These are phyloP conservation scores for Beauveria sp. DNA, from an alignment of 2,329 filamentous ascomycete species.

Conservation along the genomic window DNA sequence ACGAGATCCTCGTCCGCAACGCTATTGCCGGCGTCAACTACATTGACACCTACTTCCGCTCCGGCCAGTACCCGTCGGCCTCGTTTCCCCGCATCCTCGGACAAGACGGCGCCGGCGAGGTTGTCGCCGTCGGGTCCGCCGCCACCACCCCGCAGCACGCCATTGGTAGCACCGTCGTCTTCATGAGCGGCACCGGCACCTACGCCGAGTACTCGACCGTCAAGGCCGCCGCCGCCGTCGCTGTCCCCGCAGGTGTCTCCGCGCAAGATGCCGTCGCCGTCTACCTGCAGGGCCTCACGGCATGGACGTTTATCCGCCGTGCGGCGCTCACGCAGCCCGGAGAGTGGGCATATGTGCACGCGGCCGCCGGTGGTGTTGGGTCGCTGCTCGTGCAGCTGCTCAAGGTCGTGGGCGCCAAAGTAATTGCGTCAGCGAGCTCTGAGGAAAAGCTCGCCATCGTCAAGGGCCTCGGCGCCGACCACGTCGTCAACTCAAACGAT, in stretches of 20 bases:
- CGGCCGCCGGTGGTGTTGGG: slow-evolving; percentile 77
- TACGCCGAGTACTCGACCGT: slow-evolving; percentile 53
- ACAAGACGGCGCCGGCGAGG: slow-evolving; percentile 66
- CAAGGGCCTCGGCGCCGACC: slow-evolving; percentile 60
- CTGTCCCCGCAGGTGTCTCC: slow-evolving; percentile 55
- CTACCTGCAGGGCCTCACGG: slow-evolving; percentile 76
- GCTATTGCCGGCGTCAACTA: slow-evolving; percentile 76
- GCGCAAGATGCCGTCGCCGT: slow-evolving; percentile 59
- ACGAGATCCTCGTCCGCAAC: slow-evolving; percentile 77
- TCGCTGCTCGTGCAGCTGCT: slow-evolving; percentile 70
- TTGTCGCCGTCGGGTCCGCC: slow-evolving; percentile 51
- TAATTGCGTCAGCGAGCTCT: slow-evolving; percentile 73
- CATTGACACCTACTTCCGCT: slow-evolving; percentile 88
- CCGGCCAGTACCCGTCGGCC: slow-evolving; percentile 66
- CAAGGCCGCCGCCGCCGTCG: slow-evolving; percentile 46
- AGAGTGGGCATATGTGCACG: slow-evolving; percentile 78
- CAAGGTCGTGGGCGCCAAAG: slow-evolving; percentile 61
- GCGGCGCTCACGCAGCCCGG: slow-evolving; percentile 66
- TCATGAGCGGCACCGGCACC: slow-evolving; percentile 41
- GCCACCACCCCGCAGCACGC: slow-evolving; percentile 47
- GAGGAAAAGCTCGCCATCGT: slow-evolving; percentile 66
- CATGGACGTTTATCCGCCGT: slow-evolving; percentile 70
- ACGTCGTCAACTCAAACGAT: slow-evolving; percentile 64
- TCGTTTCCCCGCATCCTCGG: slow-evolving; percentile 67
- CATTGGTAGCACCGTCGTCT: slow-evolving; percentile 65